These are phyloP conservation scores for Magnaporthiopsis incrustans DNA, from an alignment of 2,329 filamentous ascomycete genomes.

Conservation along the genomic window DNA sequence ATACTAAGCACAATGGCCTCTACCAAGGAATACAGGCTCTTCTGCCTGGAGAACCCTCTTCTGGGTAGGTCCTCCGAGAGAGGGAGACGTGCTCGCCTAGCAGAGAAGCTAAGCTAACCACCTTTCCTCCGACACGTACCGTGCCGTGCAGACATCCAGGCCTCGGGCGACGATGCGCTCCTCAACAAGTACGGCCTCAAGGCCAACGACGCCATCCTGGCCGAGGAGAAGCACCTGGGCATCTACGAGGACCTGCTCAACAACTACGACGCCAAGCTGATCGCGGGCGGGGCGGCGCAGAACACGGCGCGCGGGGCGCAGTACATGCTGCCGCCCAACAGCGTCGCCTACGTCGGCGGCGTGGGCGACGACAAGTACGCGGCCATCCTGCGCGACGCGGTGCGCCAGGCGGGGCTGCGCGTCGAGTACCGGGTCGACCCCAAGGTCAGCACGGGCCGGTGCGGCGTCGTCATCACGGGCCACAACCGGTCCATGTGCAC, in stretches of 20 bases:
- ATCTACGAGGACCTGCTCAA: constrained; percentile 91
- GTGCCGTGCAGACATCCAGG: constrained; percentile 82
- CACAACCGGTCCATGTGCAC: constrained; percentile 94
- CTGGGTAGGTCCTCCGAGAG: constrained; percentile 57
- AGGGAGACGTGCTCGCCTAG: background rate
- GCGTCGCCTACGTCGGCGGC: constrained; percentile 87
- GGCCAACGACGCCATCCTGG: constrained; percentile 94
- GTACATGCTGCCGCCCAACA: constrained; percentile 87
- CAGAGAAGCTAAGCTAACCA: background rate
- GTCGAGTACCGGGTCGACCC: constrained; percentile 93
- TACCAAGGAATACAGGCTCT: constrained; percentile 73
- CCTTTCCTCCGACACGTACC: too few relatives aligned
- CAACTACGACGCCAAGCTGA: constrained; percentile 88
- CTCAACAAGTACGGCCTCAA: constrained; percentile 92
- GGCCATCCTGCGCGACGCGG: constrained; percentile 77
- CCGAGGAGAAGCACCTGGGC: constrained; percentile 79
- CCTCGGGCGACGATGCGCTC: constrained; percentile 69
- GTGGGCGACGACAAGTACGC: constrained; percentile 95
- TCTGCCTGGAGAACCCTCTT: constrained; percentile 95
- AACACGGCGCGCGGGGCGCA: constrained; percentile 95
- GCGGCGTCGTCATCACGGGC: constrained; percentile 93
- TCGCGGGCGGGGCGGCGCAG: constrained; percentile 92
- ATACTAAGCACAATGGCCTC: constrained; percentile 53
- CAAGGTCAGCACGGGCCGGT: constrained; percentile 78
- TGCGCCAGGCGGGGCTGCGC: constrained; percentile 78